These are phyloP conservation scores for Blepharisma japonicum DNA, from an alignment of 73 alveolate species.

Conservation along the genomic window DNA sequence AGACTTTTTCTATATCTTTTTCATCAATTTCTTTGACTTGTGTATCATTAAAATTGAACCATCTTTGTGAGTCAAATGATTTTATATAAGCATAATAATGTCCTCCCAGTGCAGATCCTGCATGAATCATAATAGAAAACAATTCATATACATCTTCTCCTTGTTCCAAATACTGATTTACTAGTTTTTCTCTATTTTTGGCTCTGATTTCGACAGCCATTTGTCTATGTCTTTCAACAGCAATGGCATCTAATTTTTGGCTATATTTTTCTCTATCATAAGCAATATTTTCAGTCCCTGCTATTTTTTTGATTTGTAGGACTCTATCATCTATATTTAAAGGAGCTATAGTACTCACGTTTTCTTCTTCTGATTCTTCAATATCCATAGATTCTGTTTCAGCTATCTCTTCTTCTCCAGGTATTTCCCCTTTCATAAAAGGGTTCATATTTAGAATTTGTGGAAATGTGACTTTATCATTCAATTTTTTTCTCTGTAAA, in stretches of 20 bases:
- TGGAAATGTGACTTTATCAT: slow-evolving; percentile 78
- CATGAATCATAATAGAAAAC: slow-evolving; percentile 80
- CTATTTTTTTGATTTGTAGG: neutral
- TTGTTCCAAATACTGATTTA: slow-evolving; percentile 32
- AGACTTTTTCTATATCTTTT: slow-evolving; percentile 61
- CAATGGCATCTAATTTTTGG: neutral
- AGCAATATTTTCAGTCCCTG: neutral
- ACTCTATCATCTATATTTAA: neutral
- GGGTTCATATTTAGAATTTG: slow-evolving; percentile 54
- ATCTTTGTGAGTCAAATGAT: slow-evolving; percentile 66
- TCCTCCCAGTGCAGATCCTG: slow-evolving; percentile 95
- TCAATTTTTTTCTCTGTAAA: slow-evolving; percentile 63
- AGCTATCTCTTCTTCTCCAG: slow-evolving; percentile 51
- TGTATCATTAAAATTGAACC: slow-evolving; percentile 88
- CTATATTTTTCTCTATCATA: neutral
- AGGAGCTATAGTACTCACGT: neutral
- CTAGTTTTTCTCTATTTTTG: neutral
- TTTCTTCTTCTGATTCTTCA: neutral
- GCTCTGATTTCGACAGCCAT: neutral
- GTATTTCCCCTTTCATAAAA: slow-evolving; percentile 49
- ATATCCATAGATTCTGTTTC: slow-evolving; percentile 26
- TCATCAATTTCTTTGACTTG: slow-evolving; percentile 62
- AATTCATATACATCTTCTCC: slow-evolving; percentile 87
- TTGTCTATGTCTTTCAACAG: neutral
- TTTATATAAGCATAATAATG: slow-evolving; percentile 92